Conservation (phyloP, 1,139 yeast species). For the Yamadazyma songkhlaensis region DNA sequence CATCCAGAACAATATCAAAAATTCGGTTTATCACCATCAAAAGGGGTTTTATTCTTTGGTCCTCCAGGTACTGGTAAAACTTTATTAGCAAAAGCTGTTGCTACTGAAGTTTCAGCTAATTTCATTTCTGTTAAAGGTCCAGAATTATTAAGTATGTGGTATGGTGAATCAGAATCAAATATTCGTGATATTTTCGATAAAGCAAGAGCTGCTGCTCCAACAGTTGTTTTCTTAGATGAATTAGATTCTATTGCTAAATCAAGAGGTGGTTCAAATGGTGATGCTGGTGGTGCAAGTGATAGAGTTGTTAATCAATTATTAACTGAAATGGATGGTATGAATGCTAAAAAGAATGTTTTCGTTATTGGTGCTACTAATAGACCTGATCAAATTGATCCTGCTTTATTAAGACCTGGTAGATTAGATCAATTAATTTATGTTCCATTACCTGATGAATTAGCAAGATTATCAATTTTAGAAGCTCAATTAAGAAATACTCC, state of each 20-base stretch:
- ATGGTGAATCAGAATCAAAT: slow-evolving; percentile 97
- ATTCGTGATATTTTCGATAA: slow-evolving; percentile 96
- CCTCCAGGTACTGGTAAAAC: slow-evolving; percentile 99
- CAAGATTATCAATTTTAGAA: slow-evolving; percentile 86
- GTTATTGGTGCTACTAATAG: slow-evolving; percentile 99
- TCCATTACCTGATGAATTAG: slow-evolving; percentile 94
- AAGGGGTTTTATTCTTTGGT: slow-evolving; percentile 97
- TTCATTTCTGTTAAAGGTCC: slow-evolving; percentile 98
- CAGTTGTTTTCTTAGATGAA: slow-evolving; percentile 96
- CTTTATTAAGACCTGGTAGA: slow-evolving; percentile 98
- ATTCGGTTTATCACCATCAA: slow-evolving; percentile 95
- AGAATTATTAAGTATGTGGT: slow-evolving; percentile 97
- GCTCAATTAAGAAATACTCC: slow-evolving; percentile 99
- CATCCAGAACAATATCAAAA: slow-evolving; percentile 99
- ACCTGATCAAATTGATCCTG: slow-evolving; percentile 99
- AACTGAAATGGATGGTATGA: slow-evolving; percentile 99
- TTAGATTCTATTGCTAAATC: slow-evolving; percentile 97
- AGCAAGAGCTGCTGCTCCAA: slow-evolving; percentile 99
- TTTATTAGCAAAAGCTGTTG: slow-evolving; percentile 94
- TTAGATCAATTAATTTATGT: slow-evolving; percentile 97
- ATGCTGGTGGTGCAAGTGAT: slow-evolving; percentile 98
- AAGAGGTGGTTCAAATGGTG: slow-evolving; percentile 79
- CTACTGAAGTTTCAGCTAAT: slow-evolving; percentile 96
- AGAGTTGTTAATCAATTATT: slow-evolving; percentile 96
- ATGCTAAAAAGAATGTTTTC: slow-evolving; percentile 96